phyloP scores from a whole-genome alignment of 805 yeast genomes.

The Ogataea glucozyma region DNA sequence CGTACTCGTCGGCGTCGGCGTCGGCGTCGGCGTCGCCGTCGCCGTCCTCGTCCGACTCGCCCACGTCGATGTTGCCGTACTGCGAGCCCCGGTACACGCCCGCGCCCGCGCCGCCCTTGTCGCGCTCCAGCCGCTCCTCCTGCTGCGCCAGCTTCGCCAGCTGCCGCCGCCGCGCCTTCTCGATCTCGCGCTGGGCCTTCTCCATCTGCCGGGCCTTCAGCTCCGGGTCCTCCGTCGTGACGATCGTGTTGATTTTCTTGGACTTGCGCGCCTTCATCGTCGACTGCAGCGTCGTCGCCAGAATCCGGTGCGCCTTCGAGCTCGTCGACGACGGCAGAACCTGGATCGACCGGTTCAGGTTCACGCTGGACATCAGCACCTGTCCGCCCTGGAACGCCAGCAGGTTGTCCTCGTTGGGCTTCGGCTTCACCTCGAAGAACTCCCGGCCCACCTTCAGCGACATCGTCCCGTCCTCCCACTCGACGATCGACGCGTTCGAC shows the following conservation, averaged over 20 bases:
- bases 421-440: slow-evolving; percentile 72
- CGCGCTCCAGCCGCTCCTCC: slow-evolving; percentile 57
- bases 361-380: slow-evolving; percentile 66
- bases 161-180: slow-evolving; percentile 65
- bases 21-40: slow-evolving; percentile 39
- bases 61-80: slow-evolving; percentile 39
- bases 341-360: slow-evolving; percentile 63
- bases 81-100: slow-evolving; percentile 6
- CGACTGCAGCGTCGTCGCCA: slow-evolving; percentile 68
- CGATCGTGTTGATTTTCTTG: slow-evolving; percentile 51
- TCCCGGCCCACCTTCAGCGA: slow-evolving; percentile 88
- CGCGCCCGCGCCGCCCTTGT: slow-evolving; percentile 15
- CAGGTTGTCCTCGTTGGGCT: slow-evolving; percentile 68
- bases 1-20: slow-evolving; percentile 32
- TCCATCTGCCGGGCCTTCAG: slow-evolving; percentile 66
- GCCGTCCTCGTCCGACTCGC: slow-evolving; percentile 39
- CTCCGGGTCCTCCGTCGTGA: slow-evolving; percentile 65
- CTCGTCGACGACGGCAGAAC: slow-evolving; percentile 90
- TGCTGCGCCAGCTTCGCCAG: slow-evolving; percentile 52
- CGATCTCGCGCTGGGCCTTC: slow-evolving; percentile 61
- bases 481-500: slow-evolving; percentile 84
- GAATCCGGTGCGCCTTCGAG: slow-evolving; percentile 76
- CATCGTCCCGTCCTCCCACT: slow-evolving; percentile 91
- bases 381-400: slow-evolving; percentile 73
- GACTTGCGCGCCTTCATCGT: slow-evolving; percentile 46